A percentile compares a stretch with the other conserved stretches of the same genome.
Conservation (phyloP, 2,329 filamentous ascomycete genomes). For the Cercospora sp. region DNA sequence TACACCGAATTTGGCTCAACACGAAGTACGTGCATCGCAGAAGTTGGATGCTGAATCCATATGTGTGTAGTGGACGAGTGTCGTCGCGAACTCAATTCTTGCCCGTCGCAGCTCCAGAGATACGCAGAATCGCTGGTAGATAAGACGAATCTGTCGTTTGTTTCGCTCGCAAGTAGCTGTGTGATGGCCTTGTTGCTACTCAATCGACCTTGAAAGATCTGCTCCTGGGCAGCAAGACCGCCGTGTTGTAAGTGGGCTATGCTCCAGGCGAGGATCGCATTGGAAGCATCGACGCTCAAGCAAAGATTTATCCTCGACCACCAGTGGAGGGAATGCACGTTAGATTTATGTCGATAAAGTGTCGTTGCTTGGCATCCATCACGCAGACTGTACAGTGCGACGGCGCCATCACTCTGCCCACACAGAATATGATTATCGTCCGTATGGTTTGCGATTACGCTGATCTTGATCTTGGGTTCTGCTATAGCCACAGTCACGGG, state of each 20-base stretch:
- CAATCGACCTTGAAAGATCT: neutral
- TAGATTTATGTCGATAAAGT: neutral
- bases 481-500: neutral
- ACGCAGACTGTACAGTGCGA: neutral
- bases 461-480: neutral
- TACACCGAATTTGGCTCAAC: neutral
- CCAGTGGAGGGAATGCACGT: neutral
- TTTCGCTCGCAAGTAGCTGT: neutral
- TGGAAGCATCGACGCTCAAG: neutral
- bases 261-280: neutral
- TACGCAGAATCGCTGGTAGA: neutral
- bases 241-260: neutral
- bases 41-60: neutral
- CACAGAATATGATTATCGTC: neutral
- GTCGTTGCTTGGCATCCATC: neutral
- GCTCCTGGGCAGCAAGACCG: neutral
- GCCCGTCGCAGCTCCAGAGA: neutral
- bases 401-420: neutral
- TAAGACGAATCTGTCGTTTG: neutral
- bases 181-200: neutral
- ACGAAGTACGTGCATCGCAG: neutral
- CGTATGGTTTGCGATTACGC: neutral
- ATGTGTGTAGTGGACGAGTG: neutral
- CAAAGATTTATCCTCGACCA: neutral
- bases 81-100: neutral